Evolutionary conservation across 805 yeast species (phyloP), one percentile per base, ranked within the genome.

Genomic region (Pichia exigua): DNA sequence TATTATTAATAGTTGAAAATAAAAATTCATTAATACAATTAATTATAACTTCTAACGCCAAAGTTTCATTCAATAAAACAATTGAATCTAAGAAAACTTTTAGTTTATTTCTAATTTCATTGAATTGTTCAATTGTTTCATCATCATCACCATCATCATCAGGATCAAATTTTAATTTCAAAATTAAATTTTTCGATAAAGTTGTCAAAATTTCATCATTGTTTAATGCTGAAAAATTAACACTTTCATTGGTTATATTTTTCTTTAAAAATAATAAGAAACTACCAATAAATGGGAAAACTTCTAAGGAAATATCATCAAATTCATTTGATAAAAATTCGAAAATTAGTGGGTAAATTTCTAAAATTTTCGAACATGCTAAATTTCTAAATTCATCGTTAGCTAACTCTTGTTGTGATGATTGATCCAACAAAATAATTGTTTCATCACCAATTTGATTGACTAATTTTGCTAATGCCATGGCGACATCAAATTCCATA

Each of bases 231-330:
- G 68, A 61, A 38, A 62, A 63, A 51, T 68, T 68, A 13, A 66
- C 49, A n/a, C 51, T 59, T 12, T 68, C 71, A 40, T 67, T 65
- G 8, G 67, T 65, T 13, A 71, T 67, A 53, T 70, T 71, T 62
- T 81, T 88, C 69, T 81, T 87, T 57, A 90, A 70, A 44, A 84
- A 76, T 12, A 87, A 69, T 54, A 94, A 71, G 64, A 83, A 90
- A 48, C 82, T 86, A 40, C 87, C 79, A 45, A 94, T 71, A 60
- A 89, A 86, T 10, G 94, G 85, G 62, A 92, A 85, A 8, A 89
- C 85, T 65, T 88, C 95, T 40, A 77, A 74, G 1, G 95, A 81
- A 15, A 92, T 84, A 58, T 94, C 97, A 66, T 94, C 98, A 62
- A 84, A 90, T 56, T 85, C 95, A 65, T 89, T 85, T 30, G 80